Percentiles rank a stretch among this genome's conserved stretches.
These are phyloP conservation scores for Cicer judaicum DNA, from an alignment of 306 rosid species.

Conservation along the genomic window DNA sequence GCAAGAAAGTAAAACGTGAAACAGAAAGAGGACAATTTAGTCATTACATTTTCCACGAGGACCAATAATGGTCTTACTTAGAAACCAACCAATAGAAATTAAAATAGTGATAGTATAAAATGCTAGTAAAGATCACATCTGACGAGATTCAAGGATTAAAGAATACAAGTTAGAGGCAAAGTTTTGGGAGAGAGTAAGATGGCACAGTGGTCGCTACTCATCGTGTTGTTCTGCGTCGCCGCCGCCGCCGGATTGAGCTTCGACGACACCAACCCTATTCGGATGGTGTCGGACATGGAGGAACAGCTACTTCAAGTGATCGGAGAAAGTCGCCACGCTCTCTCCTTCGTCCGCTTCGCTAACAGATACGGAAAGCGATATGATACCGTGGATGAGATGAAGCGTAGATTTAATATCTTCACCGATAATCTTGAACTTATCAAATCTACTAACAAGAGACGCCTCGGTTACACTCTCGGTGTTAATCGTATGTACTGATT, in stretches of 20 bases:
- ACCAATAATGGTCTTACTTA: background rate
- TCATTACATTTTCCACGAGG: background rate
- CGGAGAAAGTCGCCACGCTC: slow-evolving; percentile 62
- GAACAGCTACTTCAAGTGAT: slow-evolving; percentile 58
- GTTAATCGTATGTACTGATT: slow-evolving; percentile 75
- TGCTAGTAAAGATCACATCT: background rate
- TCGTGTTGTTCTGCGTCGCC: slow-evolving; percentile 44
- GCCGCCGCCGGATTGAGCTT: slow-evolving; percentile 52
- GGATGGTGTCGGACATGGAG: slow-evolving; percentile 64
- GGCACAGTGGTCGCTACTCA: slow-evolving; percentile 55
- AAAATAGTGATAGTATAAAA: background rate
- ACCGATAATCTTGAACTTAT: slow-evolving; percentile 65
- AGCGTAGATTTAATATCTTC: slow-evolving; percentile 69
- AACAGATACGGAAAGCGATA: slow-evolving; percentile 65
- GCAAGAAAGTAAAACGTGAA: background rate
- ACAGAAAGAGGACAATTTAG: slow-evolving; percentile 17
- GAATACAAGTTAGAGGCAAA: background rate
- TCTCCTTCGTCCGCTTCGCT: slow-evolving; percentile 83
- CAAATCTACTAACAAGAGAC: slow-evolving; percentile 68
- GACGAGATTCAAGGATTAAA: background rate
- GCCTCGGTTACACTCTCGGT: slow-evolving; percentile 69
- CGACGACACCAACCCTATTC: slow-evolving; percentile 80
- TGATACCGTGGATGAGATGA: slow-evolving; percentile 70
- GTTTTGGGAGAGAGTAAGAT: slow-evolving; percentile 37
- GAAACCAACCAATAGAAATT: background rate